Evolutionary conservation across 495 filamentous ascomycete genomes (phyloP).

Genomic region (Podospora sp.): DNA sequence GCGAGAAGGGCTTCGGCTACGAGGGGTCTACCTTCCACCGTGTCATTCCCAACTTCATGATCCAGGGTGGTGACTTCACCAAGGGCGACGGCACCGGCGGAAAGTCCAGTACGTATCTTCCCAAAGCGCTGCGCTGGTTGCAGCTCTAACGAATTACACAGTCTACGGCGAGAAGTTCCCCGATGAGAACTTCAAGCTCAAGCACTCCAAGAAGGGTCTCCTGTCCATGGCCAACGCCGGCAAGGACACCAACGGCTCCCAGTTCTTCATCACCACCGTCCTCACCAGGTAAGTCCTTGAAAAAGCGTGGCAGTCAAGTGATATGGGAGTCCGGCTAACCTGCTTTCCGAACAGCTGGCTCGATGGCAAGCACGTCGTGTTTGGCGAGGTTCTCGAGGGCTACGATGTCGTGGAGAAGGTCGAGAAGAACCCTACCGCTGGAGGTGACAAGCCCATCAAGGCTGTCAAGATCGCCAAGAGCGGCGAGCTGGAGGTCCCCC

Average conservation of each 20-base stretch:
- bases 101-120: conserved; percentile 69
- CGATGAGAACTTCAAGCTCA: conserved; percentile 99
- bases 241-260: conserved; percentile 96
- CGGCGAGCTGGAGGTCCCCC: conserved; percentile 83
- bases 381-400: conserved; percentile 88
- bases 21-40: conserved; percentile 96
- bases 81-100: conserved; percentile 93
- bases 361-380: conserved; percentile 87
- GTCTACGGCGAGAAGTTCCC: conserved; percentile 93
- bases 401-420: conserved; percentile 90
- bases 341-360: conserved; percentile 65
- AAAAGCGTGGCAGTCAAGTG: background rate
- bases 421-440: conserved; percentile 71
- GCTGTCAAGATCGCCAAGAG: conserved; percentile 89
- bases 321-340: conserved; percentile 31
- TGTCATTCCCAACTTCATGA: conserved; percentile 99
- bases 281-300: conserved; percentile 67
- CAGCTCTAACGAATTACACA: conserved; percentile 27
- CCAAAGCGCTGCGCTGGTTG: background rate
- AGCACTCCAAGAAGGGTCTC: conserved; percentile 65
- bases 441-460: conserved; percentile 71
- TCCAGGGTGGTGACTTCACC: conserved; percentile 99
- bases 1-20: conserved; percentile 96
- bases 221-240: conserved; percentile 96
- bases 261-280: conserved; percentile 96